Evolutionary conservation across 1,139 yeast genomes (phyloP), one percentile per base, ranked within the genome.

Genomic region (Saccharomyces pastorianus): DNA sequence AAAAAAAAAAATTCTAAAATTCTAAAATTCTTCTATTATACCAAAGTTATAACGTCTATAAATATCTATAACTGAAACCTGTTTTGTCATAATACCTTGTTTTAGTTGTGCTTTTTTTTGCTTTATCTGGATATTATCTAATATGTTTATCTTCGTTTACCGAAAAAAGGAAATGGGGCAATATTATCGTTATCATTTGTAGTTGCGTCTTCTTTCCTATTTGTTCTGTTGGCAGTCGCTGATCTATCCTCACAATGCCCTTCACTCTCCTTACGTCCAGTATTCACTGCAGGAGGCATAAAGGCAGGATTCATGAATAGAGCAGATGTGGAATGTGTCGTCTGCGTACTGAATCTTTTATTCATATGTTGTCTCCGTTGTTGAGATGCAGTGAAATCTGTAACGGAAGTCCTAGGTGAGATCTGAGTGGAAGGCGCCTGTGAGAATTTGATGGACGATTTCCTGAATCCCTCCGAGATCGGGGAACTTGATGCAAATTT

Each of bases 281-380:
- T 11, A 17, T 8, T 38, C 7, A 38, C 44, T 28, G 51, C 48
- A n/a, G 51, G 48, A 3, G 51, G 51, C 51, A 50, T 50, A 13
- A 50, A 38, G 6, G 51, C 51, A 6, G 51, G 51, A 17, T 44
- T 50, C 51, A 50, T 50, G 8, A 50, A 31, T n/a, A 50, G 25
- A 20, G 51, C 28, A 7, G 46, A 27, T 20, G 48, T 31, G 13
- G 48, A 31, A 11, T 47, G 46, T 44, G 44, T 17, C 44, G 51
- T 23, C 25, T 50, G 51, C 5, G 48, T 50, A 20, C 46, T 50
- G 48, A 50, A 50, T 44, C 51, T 6, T 20, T 47, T 44, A 44
- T 46, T 50, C 44, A 29, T 42, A 8, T 46, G 48, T 13, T 46
- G 31, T 14, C 31, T 46, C 4, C 31, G 20, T 27, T 46, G 48